Base-by-base conservation (phyloP, 1,284 basidiomycete species). In the Moesziomyces sp. region DNA sequence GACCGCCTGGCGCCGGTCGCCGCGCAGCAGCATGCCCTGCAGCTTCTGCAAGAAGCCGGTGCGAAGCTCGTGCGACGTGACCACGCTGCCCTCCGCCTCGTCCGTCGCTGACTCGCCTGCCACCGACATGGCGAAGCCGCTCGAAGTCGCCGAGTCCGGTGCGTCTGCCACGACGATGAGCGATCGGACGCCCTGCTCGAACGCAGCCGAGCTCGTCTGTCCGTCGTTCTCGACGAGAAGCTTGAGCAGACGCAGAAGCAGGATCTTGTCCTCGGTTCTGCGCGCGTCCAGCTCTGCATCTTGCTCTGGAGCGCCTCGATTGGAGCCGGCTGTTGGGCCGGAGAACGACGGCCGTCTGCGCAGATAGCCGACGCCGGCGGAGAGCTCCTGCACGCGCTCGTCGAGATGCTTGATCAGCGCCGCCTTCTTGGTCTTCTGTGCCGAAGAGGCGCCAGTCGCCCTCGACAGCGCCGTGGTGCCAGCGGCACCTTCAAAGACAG, bases 1-100 rank as follows among this genome's bases (percentile, higher is more conserved):
- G 78, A 93, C 94, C 0, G 97, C 97, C 70, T 91, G 89, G 26
- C 89, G 89, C 59, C 93, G 91, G 74, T 97, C 90, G 16, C 97
- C 97, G 47, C 89, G 59, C 33, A 80, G 61, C 14, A 84, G 62
- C 56, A 80, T 66, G 11, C 42, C 46, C 72, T 84, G 79, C 28
- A 84, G 59, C 50, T 74, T 66, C 33, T 79, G 68, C 40, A 84
- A 49, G 64, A 82, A 80, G 46, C 33, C 33, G 7, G 68, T 58
- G 13, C 70, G 70, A 35, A 82, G 62, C 46, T 77, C 70, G 57
- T 82, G 74, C 21, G 77, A 73, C 10, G 71, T 72, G 48, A 82
- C 62, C 26, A 77, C 56, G 24, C 44, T 61, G 42, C 52, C 63
- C 10, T 61, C 54, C 16, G 52, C 48, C 5, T 49, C 38, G 8